Evolutionary conservation across 495 filamentous ascomycete species (phyloP).

Genomic region (Xylaria castorea): DNA sequence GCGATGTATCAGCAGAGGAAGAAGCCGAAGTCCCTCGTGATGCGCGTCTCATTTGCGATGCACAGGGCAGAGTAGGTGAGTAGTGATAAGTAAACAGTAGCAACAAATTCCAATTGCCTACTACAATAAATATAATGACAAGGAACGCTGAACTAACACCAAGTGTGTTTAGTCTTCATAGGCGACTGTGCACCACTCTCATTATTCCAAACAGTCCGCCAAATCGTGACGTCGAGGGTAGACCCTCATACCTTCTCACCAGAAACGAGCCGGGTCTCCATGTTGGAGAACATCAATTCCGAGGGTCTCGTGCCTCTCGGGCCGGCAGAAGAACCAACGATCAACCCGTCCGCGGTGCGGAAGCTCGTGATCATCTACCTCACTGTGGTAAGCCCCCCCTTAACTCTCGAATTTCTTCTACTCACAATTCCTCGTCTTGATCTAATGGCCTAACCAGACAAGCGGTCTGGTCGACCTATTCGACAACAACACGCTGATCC

Average conservation of each 20-base stretch:
- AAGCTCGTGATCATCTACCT: conserved; percentile 44
- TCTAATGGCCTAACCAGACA: conserved; percentile 32
- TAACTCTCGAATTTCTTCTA: background rate
- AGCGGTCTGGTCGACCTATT: conserved; percentile 51
- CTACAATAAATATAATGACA: background rate
- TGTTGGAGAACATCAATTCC: conserved; percentile 59
- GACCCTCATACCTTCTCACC: conserved; percentile 69
- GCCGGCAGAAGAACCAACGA: conserved; percentile 31
- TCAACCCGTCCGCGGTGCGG: conserved; percentile 29
- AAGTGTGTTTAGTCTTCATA: conserved; percentile 56
- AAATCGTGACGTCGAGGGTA: conserved; percentile 68
- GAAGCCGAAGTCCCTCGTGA: conserved; percentile 55
- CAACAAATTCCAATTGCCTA: background rate
- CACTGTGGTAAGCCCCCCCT: conserved; percentile 35
- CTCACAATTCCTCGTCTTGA: background rate
- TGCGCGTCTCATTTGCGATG: conserved; percentile 62
- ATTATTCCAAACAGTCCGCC: conserved; percentile 70
- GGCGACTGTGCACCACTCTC: conserved; percentile 74
- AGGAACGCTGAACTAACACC: background rate
- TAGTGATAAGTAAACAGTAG: background rate
- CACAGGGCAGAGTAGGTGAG: conserved; percentile 62
- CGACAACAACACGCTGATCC: conserved; percentile 38
- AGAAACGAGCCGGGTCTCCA: conserved; percentile 68
- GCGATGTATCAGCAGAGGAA: conserved; percentile 42
- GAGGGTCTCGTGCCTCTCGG: conserved; percentile 25